Base-by-base conservation (phyloP, 179 eudicot species). In the Spergularia azorica region DNA sequence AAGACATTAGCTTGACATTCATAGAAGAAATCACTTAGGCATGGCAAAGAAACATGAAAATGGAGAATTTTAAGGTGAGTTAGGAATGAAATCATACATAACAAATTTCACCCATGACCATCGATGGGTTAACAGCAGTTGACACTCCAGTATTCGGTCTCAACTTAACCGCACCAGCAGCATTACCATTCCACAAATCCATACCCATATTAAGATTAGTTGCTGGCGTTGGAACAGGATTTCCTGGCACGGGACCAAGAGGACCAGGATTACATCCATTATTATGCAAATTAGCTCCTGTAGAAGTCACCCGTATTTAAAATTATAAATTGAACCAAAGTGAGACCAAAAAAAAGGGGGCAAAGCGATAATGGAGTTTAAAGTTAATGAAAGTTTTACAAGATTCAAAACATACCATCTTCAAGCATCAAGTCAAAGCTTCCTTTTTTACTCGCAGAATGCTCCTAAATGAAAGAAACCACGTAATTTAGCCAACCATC, bases 391-490 rank as follows among this genome's bases (percentile, higher is more conserved):
- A 77, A 51, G 70, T 16, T 36, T 48, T 71, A 36, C 14, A 58
- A 64, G 63, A 67, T 64, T 50, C 48, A 74, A 62, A 52, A 11
- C 18, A 73, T 88, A 96, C 99, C 99, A 76, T 92, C 98, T 77
- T 85, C 98, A 84, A 96, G 97, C 97, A 94, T 96, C 93, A 86
- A 89, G 75, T 88, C 83, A 70, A 94, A 90, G 84, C 95, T 89
- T 83, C 99, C 92, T 79, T 90, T 92, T 78, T 89, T 94, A 74
- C 81, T 79, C 32, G 71, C 82, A 76, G 92, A 81, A 61, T 69
- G 82, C 51, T 88, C 97, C 99, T 94, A 82, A 57, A 67, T 20
- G 74, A 36, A 67, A 58, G 50, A 64, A 70, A 17, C 7, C 63
- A 41, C 61, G 26, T 60, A 43, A 1, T 43, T 81, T 63, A 70